Evolutionary conservation across 2,329 filamentous ascomycete species (phyloP), one percentile per base, ranked within the genome.

Genomic region (Penicillium sp.): DNA sequence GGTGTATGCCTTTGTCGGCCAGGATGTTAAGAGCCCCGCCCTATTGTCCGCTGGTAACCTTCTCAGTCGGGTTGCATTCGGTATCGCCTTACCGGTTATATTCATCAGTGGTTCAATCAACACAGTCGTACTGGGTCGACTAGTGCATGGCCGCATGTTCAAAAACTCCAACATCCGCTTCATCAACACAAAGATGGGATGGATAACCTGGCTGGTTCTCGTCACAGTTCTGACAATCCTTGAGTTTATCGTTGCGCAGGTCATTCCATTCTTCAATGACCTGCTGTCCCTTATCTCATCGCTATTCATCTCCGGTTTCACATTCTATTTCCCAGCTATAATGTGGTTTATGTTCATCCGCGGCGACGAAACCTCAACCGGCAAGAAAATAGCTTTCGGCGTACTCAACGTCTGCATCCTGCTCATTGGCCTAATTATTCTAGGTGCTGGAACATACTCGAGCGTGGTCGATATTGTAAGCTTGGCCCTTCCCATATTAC

Each of bases 291-390:
- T 44, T n/a, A 44, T 44, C 16, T 44, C 42, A n/a, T 44, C 42
- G 14, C 28, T 44, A 26, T 44, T 44, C n/a, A 44, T 44, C 16
- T 44, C 42, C 16, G 42, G 42, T 17, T 44, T 44, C 25, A 44
- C 42, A 12, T 44, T 44, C 42, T 44, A 44, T 30, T 44, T 44
- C 42, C 42, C 42, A n/a, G 42, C 42, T 44, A 44, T 44, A 26
- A 44, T 44, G 42, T 44, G 42, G 42, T 44, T 44, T 17, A 44
- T 44, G 42, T 44, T 44, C 26, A 44, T 44, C n/a, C 42, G 42
- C 28, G 25, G 42, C 30, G 42, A 44, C 25, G 30, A 28, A n/a
- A 44, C 28, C 25, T 33, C 42, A 26, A 44, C 12, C 16, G 28
- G 42, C 25, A 31, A n/a, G 0, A 44, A 33, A 28, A 28, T 30